A percentile compares a stretch with the other conserved stretches of the same genome.
phyloP scores from a whole-genome alignment of 2,329 filamentous ascomycete genomes.

The Plenodomus biglobosus region DNA sequence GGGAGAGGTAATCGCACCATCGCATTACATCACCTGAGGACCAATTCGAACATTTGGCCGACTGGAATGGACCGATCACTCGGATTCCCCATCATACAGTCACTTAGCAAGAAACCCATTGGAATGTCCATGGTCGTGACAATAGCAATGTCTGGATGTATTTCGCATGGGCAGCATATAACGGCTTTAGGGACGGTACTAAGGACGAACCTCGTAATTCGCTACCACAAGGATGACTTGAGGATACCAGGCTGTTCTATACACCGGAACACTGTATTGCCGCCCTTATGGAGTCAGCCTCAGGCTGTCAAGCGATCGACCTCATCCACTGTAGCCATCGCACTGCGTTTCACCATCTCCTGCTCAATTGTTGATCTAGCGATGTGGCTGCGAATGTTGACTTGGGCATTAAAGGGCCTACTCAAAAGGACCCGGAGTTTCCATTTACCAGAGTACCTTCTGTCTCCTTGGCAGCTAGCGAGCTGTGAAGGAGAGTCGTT shows the following conservation, averaged over 20 bases:
- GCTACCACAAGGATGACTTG: not conserved
- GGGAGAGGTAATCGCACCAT: not conserved
- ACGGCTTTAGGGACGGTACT: not conserved
- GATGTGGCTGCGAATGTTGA: slow-evolving; percentile 26
- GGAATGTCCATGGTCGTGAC: not conserved
- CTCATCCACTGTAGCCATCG: not conserved
- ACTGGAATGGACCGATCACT: not conserved
- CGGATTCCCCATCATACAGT: not conserved
- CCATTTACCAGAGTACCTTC: slow-evolving; percentile 27
- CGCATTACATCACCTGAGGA: not conserved
- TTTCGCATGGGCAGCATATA: not conserved
- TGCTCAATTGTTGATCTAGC: not conserved
- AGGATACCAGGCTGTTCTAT: not conserved
- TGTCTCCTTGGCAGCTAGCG: slow-evolving; percentile 24
- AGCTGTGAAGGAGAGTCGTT: slow-evolving; percentile 16
- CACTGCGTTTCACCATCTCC: not conserved
- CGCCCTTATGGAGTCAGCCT: not conserved
- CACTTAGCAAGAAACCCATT: not conserved
- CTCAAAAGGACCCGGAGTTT: slow-evolving; percentile 25
- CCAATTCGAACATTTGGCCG: not conserved
- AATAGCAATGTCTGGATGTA: no score
- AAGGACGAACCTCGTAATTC: not conserved
- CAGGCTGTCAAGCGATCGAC: not conserved
- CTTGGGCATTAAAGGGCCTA: slow-evolving; percentile 22
- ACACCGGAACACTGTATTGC: not conserved